A percentile compares a stretch with the other conserved stretches of the same genome.
These are phyloP conservation scores for Geotrichum histeridarum DNA, from an alignment of 1,139 yeast genomes.

Conservation along the genomic window DNA sequence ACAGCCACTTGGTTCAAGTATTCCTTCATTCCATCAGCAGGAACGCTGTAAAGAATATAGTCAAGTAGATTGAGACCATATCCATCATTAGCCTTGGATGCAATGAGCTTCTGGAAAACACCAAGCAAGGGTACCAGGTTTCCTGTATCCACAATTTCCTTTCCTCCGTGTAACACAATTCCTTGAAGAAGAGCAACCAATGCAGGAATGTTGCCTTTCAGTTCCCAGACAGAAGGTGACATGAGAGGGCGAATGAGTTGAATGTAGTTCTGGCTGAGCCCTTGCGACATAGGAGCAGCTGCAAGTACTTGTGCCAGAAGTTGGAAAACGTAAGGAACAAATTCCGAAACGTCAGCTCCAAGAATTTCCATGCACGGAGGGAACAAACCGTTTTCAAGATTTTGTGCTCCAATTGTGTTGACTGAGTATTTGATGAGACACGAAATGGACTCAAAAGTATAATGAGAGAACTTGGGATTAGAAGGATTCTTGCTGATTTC, in stretches of 20 bases:
- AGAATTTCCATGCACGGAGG: slow-evolving; percentile 65
- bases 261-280: slow-evolving; percentile 59
- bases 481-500: slow-evolving; percentile 85
- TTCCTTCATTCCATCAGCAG: slow-evolving; percentile 47
- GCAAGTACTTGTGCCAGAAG: slow-evolving; percentile 74
- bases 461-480: slow-evolving; percentile 89
- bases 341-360: slow-evolving; percentile 85
- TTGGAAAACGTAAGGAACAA: slow-evolving; percentile 89
- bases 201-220: slow-evolving; percentile 89
- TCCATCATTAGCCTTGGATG: slow-evolving; percentile 74
- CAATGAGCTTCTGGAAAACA: slow-evolving; percentile 88
- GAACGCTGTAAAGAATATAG: slow-evolving; percentile 56
- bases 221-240: slow-evolving; percentile 90
- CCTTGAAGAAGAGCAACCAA: slow-evolving; percentile 73
- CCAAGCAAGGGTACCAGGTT: slow-evolving; percentile 78
- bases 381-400: slow-evolving; percentile 53
- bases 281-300: slow-evolving; percentile 45
- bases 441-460: slow-evolving; percentile 81
- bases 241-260: slow-evolving; percentile 73
- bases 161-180: slow-evolving; percentile 59
- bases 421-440: slow-evolving; percentile 58
- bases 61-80: slow-evolving; percentile 84
- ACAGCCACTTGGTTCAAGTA: slow-evolving; percentile 69
- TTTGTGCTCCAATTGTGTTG: slow-evolving; percentile 33
- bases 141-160: slow-evolving; percentile 30